Conservation (phyloP, 176 grass and related monocot genomes). For the Phragmites australis region DNA sequence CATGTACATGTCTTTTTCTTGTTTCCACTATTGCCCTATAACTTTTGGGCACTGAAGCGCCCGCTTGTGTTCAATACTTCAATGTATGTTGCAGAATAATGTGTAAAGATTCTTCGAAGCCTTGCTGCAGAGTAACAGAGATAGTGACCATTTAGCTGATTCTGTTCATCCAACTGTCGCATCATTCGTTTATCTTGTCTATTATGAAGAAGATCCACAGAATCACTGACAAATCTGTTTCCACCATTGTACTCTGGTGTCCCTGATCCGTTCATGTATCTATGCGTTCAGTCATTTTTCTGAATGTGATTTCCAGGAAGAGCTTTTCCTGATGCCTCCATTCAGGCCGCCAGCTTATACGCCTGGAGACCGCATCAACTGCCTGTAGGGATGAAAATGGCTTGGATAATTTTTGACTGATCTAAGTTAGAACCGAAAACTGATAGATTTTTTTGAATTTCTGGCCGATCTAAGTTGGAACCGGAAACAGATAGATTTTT, state of each 20-base stretch:
- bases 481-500: no score
- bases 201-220: background rate
- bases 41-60: conserved; percentile 44
- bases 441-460: no score
- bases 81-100: conserved; percentile 49
- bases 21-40: conserved; percentile 27
- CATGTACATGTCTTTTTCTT: conserved; percentile 48
- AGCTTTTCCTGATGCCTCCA: no score
- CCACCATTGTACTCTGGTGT: background rate
- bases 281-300: no score
- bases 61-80: conserved; percentile 34
- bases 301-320: no score
- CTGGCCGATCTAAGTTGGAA: no score
- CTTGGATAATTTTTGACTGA: no score
- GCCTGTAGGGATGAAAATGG: no score
- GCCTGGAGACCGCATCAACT: no score
- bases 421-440: no score
- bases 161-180: background rate
- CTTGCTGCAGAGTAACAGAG: conserved; percentile 27
- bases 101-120: conserved; percentile 53
- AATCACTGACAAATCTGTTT: background rate
- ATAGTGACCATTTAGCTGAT: conserved; percentile 43
- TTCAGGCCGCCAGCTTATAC: no score
- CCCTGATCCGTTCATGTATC: no score
- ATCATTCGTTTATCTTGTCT: background rate